phyloP scores from a whole-genome alignment of 1,284 basidiomycete species.

The Apiotrichum sp. region DNA sequence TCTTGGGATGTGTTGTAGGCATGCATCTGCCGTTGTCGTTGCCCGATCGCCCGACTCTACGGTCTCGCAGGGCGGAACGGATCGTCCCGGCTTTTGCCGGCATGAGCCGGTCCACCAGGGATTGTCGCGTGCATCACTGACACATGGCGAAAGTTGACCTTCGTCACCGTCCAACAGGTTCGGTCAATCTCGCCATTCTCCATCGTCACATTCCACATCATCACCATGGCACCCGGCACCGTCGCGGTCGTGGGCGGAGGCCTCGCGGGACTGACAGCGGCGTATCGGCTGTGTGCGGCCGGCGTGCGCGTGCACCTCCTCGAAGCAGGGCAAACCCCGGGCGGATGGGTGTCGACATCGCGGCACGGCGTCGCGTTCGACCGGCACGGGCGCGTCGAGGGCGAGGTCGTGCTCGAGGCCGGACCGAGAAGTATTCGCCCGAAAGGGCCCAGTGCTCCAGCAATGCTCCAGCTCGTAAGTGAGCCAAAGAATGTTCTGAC shows the following conservation, averaged over 20 bases:
- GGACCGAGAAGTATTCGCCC: slow-evolving; percentile 79
- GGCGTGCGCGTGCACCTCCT: slow-evolving; percentile 5
- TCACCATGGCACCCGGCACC: slow-evolving; percentile 13
- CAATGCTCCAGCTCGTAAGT: slow-evolving; percentile 72
- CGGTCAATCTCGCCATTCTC: too few species aligned
- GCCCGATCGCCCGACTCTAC: too few species aligned
- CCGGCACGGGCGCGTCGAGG: slow-evolving; percentile 25
- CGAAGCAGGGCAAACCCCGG: slow-evolving; percentile 35
- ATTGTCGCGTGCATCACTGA: too few species aligned
- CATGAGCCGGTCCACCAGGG: too few species aligned
- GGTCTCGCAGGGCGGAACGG: too few species aligned
- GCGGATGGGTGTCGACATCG: slow-evolving; percentile 78
- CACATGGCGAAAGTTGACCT: too few species aligned
- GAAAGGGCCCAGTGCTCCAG: slow-evolving; percentile 53
- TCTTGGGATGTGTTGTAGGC: background rate
- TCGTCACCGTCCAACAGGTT: too few species aligned
- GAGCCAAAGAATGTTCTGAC: too few species aligned
- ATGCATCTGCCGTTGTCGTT: background rate
- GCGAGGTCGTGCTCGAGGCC: slow-evolving; percentile 61
- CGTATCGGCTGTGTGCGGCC: slow-evolving; percentile 32
- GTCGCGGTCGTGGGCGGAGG: slow-evolving; percentile 44
- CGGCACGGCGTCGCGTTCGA: slow-evolving; percentile 46
- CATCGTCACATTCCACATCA: background rate
- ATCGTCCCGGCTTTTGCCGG: too few species aligned
- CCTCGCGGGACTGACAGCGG: slow-evolving; percentile 41